A percentile compares a stretch with the other conserved stretches of the same genome.
These are phyloP conservation scores for Microdochium trichocladiopsis DNA, from an alignment of 2,329 filamentous ascomycete species.

Conservation along the genomic window DNA sequence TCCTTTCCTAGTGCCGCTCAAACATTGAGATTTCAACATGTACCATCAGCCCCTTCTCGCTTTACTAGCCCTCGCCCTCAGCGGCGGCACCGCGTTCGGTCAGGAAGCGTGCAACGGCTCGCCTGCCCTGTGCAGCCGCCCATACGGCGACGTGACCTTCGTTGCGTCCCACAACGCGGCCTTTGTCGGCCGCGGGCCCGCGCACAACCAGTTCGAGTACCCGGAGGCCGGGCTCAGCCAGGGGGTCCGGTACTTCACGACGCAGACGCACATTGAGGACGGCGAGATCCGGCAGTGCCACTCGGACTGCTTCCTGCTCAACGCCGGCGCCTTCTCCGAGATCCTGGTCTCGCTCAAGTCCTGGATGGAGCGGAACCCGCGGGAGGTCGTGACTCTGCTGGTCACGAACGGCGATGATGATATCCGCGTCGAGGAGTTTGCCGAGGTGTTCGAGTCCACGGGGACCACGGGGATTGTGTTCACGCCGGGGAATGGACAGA, in stretches of 20 bases:
- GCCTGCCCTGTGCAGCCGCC: slow-evolving; percentile 44
- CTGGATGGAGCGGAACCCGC: slow-evolving; percentile 51
- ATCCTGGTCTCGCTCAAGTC: slow-evolving; percentile 51
- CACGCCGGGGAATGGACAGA: slow-evolving; percentile 29
- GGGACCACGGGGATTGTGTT: slow-evolving; percentile 53
- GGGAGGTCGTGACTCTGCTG: slow-evolving; percentile 57
- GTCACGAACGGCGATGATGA: slow-evolving; percentile 53
- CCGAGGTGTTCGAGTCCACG: slow-evolving; percentile 43
- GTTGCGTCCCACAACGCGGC: slow-evolving; percentile 60
- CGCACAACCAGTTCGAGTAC: slow-evolving; percentile 54
- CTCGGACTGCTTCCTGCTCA: slow-evolving; percentile 51
- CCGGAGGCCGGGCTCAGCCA: slow-evolving; percentile 50
- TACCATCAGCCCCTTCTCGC: too few species aligned
- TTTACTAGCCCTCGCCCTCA: too few species aligned
- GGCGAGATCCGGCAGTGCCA: slow-evolving; percentile 55
- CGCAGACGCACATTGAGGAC: slow-evolving; percentile 50
- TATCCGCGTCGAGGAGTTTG: slow-evolving; percentile 48
- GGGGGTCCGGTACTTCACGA: slow-evolving; percentile 58
- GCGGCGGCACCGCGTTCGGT: too few species aligned
- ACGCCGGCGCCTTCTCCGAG: slow-evolving; percentile 47
- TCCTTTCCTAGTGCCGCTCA: too few species aligned
- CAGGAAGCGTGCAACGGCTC: slow-evolving; percentile 46
- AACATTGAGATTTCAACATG: too few species aligned
- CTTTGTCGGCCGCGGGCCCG: slow-evolving; percentile 48
- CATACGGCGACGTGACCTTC: slow-evolving; percentile 54